Evolutionary conservation across 345 rosid species (phyloP).

Genomic region (Gossypium australe): DNA sequence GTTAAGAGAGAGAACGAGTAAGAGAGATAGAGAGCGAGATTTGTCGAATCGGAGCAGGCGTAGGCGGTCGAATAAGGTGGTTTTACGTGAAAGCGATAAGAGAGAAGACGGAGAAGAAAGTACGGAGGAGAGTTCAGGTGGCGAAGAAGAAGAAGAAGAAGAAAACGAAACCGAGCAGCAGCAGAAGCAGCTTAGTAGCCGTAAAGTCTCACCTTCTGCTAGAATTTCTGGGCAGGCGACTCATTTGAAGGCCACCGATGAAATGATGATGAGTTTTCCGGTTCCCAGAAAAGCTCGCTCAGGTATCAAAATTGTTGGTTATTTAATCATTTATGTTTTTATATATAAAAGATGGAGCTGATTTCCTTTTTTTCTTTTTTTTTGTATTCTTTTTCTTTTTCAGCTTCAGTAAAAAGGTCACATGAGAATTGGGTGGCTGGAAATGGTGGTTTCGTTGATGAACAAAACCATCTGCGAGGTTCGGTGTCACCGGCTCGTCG

Average conservation of each 20-base stretch:
- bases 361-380: not conserved
- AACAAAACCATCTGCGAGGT: constrained; percentile 22
- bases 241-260: constrained; percentile 29
- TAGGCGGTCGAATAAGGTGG: constrained; percentile 31
- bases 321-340: not conserved
- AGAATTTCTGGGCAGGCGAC: constrained; percentile 9
- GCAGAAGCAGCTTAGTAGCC: constrained; percentile 7
- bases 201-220: constrained; percentile 17
- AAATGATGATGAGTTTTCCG: constrained; percentile 46
- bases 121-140: constrained; percentile 35
- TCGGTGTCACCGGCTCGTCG: constrained; percentile 41
- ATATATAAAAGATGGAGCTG: not conserved
- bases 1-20: constrained; percentile 27
- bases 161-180: constrained; percentile 9
- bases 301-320: constrained; percentile 21
- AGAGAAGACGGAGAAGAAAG: constrained; percentile 35
- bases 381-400: not conserved
- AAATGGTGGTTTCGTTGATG: constrained; percentile 39
- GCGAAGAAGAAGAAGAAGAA: constrained; percentile 34
- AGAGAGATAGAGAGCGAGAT: constrained; percentile 17
- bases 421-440: constrained; percentile 45
- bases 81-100: constrained; percentile 14
- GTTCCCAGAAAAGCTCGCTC: constrained; percentile 71
- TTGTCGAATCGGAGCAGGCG: constrained; percentile 35
- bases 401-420: constrained; percentile 55